Percentiles rank a stretch among this genome's conserved stretches.
These are phyloP conservation scores for Penicillium sp. DNA, from an alignment of 2,329 filamentous ascomycete species.

Conservation along the genomic window DNA sequence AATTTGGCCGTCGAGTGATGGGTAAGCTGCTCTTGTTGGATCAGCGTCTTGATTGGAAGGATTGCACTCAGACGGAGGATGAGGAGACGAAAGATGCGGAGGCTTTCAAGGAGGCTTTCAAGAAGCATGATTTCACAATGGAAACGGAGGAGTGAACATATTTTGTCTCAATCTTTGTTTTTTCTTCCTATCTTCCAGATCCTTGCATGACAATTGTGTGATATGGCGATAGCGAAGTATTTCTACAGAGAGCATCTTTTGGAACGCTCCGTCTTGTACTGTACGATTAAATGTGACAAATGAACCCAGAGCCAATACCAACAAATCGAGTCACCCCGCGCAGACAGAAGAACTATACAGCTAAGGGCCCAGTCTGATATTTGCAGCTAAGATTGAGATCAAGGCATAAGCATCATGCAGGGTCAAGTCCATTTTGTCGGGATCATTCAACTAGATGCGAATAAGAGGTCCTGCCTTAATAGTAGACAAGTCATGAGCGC, in stretches of 20 bases:
- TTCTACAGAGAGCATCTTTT: neutral
- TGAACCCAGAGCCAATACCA: neutral
- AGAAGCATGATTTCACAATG: conserved; percentile 79
- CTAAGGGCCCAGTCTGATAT: neutral
- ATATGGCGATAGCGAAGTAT: neutral
- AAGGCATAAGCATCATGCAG: neutral
- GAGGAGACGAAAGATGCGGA: conserved; percentile 79
- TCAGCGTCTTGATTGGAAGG: conserved; percentile 76
- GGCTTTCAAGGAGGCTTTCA: conserved; percentile 77
- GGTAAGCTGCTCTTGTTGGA: conserved; percentile 84
- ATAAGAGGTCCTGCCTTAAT: neutral
- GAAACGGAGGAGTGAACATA: conserved; percentile 23
- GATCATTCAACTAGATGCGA: neutral
- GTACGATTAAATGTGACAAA: conserved; percentile 9
- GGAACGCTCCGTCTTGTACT: neutral
- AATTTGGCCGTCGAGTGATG: conserved; percentile 83
- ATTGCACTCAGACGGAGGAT: conserved; percentile 71
- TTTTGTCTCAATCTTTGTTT: neutral
- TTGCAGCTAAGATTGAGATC: neutral
- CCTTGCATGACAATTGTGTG: neutral
- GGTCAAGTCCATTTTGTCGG: neutral
- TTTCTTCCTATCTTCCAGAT: neutral
- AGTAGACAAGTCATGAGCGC: neutral
- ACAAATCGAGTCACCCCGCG: neutral
- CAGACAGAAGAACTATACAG: neutral